Conservation (phyloP, 2,329 filamentous ascomycete species). For the Zymoseptoria crescenta region DNA sequence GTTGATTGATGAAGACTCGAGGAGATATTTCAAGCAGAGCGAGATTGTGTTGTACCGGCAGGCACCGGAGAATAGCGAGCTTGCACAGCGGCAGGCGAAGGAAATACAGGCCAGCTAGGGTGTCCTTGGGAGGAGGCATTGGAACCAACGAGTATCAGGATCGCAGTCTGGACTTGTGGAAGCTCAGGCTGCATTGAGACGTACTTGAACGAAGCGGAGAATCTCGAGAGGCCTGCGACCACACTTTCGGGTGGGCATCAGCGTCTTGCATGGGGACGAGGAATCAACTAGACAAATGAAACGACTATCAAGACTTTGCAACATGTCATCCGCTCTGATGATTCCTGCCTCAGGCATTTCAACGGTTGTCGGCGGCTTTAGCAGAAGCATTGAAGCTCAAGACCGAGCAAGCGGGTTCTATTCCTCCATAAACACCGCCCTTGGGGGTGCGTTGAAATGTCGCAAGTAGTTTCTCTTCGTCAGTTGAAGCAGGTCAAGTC, state of each 20-base stretch:
- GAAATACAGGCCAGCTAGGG: slow-evolving; percentile 32
- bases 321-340: not conserved
- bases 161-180: not conserved
- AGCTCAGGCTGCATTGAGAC: not conserved
- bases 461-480: not conserved
- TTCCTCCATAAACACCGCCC: not conserved
- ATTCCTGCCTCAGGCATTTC: not conserved
- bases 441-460: not conserved
- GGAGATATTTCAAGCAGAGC: slow-evolving; percentile 97
- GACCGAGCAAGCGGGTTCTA: not conserved
- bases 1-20: slow-evolving; percentile 59
- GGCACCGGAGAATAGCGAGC: slow-evolving; percentile 43
- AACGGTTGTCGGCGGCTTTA: not conserved
- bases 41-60: slow-evolving; percentile 96
- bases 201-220: not conserved
- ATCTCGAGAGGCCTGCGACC: not conserved
- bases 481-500: not conserved
- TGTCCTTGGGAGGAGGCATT: not conserved
- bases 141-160: not conserved
- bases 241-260: not conserved
- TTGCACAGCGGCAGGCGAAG: slow-evolving; percentile 42
- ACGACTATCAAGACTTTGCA: not conserved
- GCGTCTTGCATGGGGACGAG: not conserved
- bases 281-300: not conserved
- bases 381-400: not conserved